Evolutionary conservation across 352 stramenopile species (phyloP).

Genomic region (Pythium pyrilobum): DNA sequence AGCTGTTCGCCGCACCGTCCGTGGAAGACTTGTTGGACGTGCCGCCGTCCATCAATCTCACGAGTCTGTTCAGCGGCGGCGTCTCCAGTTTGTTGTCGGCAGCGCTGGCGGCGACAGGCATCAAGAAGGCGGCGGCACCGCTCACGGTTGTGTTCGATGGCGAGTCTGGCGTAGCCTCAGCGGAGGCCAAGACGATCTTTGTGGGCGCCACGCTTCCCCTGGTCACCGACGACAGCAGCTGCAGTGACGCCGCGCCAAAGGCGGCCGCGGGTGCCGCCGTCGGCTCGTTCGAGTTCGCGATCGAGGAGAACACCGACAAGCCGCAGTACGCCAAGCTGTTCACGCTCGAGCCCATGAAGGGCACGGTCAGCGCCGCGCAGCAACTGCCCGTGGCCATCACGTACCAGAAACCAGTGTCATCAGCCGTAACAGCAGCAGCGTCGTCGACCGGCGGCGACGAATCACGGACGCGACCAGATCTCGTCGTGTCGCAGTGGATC

Average conservation of each 20-base stretch:
- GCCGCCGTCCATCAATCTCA: conserved; percentile 39
- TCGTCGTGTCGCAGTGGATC: conserved; percentile 26
- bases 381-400: conserved; percentile 50
- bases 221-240: conserved; percentile 1
- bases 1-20: conserved; percentile 9
- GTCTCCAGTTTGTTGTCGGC: conserved; percentile 1
- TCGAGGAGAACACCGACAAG: conserved; percentile 43
- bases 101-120: conserved; percentile 22
- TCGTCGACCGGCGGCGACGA: background rate
- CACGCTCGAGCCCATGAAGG: conserved; percentile 60
- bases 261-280: background rate
- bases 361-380: conserved; percentile 41
- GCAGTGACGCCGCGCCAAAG: conserved; percentile 2
- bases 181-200: conserved; percentile 21
- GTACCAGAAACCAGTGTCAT: conserved; percentile 28
- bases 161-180: conserved; percentile 9
- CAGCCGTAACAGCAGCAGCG: background rate
- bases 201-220: conserved; percentile 42
- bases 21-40: conserved; percentile 73
- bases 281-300: conserved; percentile 54
- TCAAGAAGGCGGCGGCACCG: conserved; percentile 38
- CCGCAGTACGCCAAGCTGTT: conserved; percentile 59
- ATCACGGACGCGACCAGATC: background rate
- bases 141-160: conserved; percentile 42
- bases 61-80: conserved; percentile 12